Evolutionary conservation across 2,329 filamentous ascomycete species (phyloP), one percentile per base, ranked within the genome.

Genomic region (Geosmithia putterillii): DNA sequence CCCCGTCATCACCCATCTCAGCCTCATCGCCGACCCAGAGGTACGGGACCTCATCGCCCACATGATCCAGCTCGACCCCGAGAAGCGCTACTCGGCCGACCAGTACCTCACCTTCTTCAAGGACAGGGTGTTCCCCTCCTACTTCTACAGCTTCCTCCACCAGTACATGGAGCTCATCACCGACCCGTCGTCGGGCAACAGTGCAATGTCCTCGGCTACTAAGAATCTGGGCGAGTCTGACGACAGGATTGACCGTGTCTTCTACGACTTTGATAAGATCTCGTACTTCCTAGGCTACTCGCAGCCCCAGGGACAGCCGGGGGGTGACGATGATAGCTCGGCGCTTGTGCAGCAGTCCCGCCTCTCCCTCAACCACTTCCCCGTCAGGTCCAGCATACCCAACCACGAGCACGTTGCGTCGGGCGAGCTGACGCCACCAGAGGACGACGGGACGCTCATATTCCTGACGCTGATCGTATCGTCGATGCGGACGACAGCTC

Each of bases 131-230:
- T 98, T 98, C 49, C 94, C 92, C 0, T 79, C 86, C 45, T 98
- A 98, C 63, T 98, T 98, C 55, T 96, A 95, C 69, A 94, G 79
- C 57, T 96, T 98, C 57, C 70, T 98, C 25, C 92, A 98, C 58
- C 89, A 95, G 54, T 95, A 98, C 57, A 95, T 98, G 87, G 86
- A 86, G 51, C 75, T 94, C 44, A 86, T 98, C 48, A 96, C 92
- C 4, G 88, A 96, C 57, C 84, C 89, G 0, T 86, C 83, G 0
- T 86, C 86, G 1, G 87, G 86, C 1, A 81, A 83, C 50, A 80
- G 76, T 42, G 75, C 81, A 10, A 73, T 86, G 37, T 81, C 82
- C 9, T 76, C 83, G 1, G 72, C 77, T 10, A 50, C 54, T 32
- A 79, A 76, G 49, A 94, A 89, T 54, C 70, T 89, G 42, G 84